Evolutionary conservation across 768 basidiomycete species (phyloP).

Genomic region (Serendipita sp.): DNA sequence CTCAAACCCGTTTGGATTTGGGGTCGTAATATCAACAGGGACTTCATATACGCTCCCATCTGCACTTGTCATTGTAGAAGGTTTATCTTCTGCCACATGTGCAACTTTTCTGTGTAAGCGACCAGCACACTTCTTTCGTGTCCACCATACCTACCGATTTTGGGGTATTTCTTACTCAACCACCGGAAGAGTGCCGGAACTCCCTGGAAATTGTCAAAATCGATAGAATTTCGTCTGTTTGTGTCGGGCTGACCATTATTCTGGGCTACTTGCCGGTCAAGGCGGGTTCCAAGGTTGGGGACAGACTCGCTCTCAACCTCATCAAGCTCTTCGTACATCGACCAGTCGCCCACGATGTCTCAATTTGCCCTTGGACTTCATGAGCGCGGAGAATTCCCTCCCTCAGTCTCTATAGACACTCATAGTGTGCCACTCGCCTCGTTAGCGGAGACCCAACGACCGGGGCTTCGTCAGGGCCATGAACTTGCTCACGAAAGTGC

Average conservation of each 20-base stretch:
- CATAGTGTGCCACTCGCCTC: not conserved
- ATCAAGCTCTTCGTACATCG: not conserved
- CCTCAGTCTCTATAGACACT: not conserved
- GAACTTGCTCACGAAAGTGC: too few species aligned
- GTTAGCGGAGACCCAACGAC: not conserved
- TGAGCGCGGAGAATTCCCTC: not conserved
- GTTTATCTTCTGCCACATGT: constrained; percentile 76
- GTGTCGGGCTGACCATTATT: not conserved
- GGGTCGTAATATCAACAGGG: constrained; percentile 59
- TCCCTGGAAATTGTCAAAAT: constrained; percentile 38
- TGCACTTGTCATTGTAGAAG: constrained; percentile 41
- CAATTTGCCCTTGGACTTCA: not conserved
- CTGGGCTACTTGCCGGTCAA: not conserved
- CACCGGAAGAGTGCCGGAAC: constrained; percentile 96
- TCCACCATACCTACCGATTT: constrained; percentile 49
- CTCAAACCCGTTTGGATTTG: constrained; percentile 93
- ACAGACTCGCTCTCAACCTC: not conserved
- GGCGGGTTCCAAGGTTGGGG: not conserved
- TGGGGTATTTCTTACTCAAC: constrained; percentile 97
- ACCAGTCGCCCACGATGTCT: not conserved
- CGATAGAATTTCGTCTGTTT: not conserved
- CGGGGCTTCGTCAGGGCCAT: not conserved
- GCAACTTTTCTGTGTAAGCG: constrained; percentile 30
- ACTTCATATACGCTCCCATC: constrained; percentile 47
- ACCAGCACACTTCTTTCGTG: not conserved